Conservation (phyloP, 129 eudicot genomes). For the Mikania micrantha region DNA sequence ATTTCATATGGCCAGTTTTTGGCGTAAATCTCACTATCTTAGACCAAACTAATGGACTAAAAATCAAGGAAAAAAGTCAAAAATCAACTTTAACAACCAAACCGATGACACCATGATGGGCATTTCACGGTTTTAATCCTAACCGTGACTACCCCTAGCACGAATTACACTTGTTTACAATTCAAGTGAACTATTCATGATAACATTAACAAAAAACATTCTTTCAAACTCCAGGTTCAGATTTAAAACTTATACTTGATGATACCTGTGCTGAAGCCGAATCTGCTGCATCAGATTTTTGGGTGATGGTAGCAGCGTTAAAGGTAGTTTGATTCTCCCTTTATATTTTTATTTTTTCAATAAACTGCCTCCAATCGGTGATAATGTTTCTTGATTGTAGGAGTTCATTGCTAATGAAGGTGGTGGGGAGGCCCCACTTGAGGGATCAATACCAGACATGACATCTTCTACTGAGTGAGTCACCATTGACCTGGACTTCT, state of each 20-base stretch:
- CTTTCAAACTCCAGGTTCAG: constrained; percentile 47
- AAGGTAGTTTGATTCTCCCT: constrained; percentile 43
- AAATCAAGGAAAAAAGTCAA: too few species aligned
- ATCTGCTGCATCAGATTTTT: constrained; percentile 77
- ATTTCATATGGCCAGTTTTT: too few species aligned
- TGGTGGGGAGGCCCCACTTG: constrained; percentile 93
- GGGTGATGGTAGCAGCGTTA: constrained; percentile 96
- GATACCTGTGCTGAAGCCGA: constrained; percentile 72
- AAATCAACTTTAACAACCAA: too few species aligned
- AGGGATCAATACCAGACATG: constrained; percentile 99
- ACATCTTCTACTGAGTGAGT: constrained; percentile 96
- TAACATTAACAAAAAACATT: constrained; percentile 1
- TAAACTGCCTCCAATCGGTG: neutral
- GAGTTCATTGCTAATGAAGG: constrained; percentile 95
- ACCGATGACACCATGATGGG: too few species aligned
- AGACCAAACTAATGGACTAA: too few species aligned
- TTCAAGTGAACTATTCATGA: neutral
- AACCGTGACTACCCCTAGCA: too few species aligned
- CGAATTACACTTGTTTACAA: neutral
- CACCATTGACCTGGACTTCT: neutral
- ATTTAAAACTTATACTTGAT: constrained; percentile 57
- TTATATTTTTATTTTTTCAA: neutral
- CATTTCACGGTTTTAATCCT: too few species aligned
- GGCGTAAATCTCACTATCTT: too few species aligned
- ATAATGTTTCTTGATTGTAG: constrained; percentile 30